Percentiles rank a stretch among this genome's conserved stretches.
phyloP scores from a whole-genome alignment of 768 basidiomycete genomes.

The Tricholoma bakamatsutake region DNA sequence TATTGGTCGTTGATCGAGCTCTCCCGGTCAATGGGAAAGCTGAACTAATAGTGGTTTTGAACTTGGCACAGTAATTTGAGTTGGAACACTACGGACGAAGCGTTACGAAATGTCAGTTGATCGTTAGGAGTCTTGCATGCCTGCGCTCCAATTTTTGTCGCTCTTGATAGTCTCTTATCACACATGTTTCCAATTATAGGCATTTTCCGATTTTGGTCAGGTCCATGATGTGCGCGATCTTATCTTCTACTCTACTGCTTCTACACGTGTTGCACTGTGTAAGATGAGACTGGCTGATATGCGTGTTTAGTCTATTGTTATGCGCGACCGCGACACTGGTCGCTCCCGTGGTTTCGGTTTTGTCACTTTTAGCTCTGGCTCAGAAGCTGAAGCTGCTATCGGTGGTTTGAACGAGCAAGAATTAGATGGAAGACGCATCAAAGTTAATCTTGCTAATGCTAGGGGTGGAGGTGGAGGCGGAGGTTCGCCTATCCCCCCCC shows the following conservation, averaged over 20 bases:
- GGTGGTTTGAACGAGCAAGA: conserved; percentile 77
- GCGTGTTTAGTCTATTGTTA: conserved; percentile 79
- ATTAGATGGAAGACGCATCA: conserved; percentile 89
- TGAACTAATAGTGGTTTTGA: conserved; percentile 54
- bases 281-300: conserved; percentile 34
- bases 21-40: conserved; percentile 42
- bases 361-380: conserved; percentile 61
- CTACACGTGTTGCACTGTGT: conserved; percentile 17
- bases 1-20: conserved; percentile 40
- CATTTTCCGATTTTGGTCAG: conserved; percentile 76
- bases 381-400: conserved; percentile 81
- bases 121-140: conserved; percentile 26
- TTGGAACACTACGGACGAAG: conserved; percentile 95
- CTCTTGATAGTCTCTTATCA: conserved; percentile 42
- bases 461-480: conserved; percentile 44
- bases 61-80: conserved; percentile 79
- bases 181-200: conserved; percentile 55
- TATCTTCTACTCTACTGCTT: conserved; percentile 25
- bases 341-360: conserved; percentile 98
- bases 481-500: conserved; percentile 15
- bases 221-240: conserved; percentile 86
- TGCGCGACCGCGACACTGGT: conserved; percentile 97
- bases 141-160: conserved; percentile 25
- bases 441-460: conserved; percentile 80
- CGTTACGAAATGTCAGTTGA: conserved; percentile 80